Evolutionary conservation across 1,284 basidiomycete species (phyloP).

Genomic region (Rhodotorula sp.): DNA sequence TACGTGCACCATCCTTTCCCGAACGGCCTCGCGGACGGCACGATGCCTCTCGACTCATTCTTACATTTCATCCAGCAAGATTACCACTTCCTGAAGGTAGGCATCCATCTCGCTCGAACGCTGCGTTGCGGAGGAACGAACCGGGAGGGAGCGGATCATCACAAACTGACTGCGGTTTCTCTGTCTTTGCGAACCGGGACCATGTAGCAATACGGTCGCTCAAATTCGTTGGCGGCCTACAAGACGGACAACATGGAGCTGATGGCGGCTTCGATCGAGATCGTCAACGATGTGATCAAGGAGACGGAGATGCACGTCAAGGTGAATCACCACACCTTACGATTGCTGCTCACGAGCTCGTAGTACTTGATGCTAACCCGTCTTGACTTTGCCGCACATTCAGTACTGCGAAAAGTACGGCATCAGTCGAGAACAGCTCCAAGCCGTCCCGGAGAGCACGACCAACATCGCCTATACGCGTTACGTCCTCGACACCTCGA

Average conservation of each 20-base stretch:
- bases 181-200: neutral
- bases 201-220: constrained; percentile 65
- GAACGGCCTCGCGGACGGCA: constrained; percentile 39
- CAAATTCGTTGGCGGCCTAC: constrained; percentile 65
- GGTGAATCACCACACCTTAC: constrained; percentile 42
- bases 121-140: no score
- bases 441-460: constrained; percentile 59
- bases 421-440: constrained; percentile 61
- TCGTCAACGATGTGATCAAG: constrained; percentile 63
- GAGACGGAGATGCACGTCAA: constrained; percentile 72
- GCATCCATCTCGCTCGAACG: neutral
- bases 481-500: constrained; percentile 75
- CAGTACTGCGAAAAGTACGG: constrained; percentile 69
- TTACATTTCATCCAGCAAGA: constrained; percentile 75
- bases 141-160: no score
- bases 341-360: no score
- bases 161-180: neutral
- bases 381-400: no score
- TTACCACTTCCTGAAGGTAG: constrained; percentile 54
- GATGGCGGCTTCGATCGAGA: constrained; percentile 65
- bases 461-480: constrained; percentile 63
- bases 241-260: constrained; percentile 67
- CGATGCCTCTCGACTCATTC: constrained; percentile 51
- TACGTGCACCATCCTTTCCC: constrained; percentile 45
- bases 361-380: no score